phyloP scores from a whole-genome alignment of 1,139 yeast species.

The Blastobotrys aristatus region DNA sequence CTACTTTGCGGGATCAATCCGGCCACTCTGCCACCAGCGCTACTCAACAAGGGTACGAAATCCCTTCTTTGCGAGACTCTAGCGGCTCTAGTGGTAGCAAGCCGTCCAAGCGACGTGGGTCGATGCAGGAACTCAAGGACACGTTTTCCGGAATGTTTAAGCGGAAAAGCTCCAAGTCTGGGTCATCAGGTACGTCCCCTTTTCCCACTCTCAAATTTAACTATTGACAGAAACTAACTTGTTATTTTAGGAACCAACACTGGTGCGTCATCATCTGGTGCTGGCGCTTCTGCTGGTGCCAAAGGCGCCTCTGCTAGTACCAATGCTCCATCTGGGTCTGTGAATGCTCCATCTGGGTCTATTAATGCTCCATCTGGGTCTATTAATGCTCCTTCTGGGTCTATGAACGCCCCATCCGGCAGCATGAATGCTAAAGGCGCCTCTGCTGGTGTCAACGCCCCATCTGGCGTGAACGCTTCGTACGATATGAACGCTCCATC shows the following conservation, averaged over 20 bases:
- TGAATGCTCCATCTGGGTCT: background rate
- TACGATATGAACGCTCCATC: background rate
- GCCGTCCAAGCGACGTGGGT: background rate
- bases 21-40: too few species aligned
- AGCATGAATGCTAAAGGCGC: background rate
- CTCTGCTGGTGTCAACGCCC: background rate
- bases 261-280: constrained; percentile 14
- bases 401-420: too few species aligned
- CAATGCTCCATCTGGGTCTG: background rate
- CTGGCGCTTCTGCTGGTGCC: constrained; percentile 13
- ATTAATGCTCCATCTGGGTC: too few species aligned
- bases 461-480: background rate
- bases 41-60: background rate
- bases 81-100: background rate
- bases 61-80: background rate
- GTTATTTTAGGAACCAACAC: too few species aligned
- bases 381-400: too few species aligned
- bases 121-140: constrained; percentile 4
- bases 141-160: constrained; percentile 9
- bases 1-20: background rate
- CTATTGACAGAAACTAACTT: too few species aligned
- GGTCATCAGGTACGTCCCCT: too few species aligned
- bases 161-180: constrained; percentile 1
- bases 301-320: constrained; percentile 6
- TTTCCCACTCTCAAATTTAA: too few species aligned